These are phyloP conservation scores for Toxoplasma gondii DNA, from an alignment of 169 alveolate genomes.

Conservation along the genomic window DNA sequence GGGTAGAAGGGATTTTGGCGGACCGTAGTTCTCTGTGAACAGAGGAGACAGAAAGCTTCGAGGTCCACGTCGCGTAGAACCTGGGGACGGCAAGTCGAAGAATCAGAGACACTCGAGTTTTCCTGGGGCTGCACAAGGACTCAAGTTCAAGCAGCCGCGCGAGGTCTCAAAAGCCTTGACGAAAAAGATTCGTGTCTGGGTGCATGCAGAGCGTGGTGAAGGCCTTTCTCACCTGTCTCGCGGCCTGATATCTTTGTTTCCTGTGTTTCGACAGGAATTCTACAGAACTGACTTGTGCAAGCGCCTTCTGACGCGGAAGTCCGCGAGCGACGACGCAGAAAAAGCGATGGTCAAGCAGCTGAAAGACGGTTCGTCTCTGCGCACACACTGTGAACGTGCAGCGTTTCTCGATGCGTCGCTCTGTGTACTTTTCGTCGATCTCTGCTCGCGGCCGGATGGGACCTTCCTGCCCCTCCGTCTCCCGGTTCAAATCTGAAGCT, in stretches of 20 bases:
- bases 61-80: no score
- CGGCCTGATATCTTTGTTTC: background rate
- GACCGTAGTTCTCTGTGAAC: no score
- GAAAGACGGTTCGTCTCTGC: slow-evolving; percentile 41
- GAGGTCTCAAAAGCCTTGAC: no score
- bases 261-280: slow-evolving; percentile 33
- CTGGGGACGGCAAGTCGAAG: no score
- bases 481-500: background rate
- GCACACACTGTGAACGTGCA: background rate
- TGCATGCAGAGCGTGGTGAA: no score
- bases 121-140: no score
- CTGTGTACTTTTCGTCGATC: no score
- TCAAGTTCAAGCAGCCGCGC: no score
- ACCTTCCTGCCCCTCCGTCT: background rate
- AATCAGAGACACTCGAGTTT: no score
- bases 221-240: background rate
- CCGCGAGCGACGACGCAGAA: slow-evolving; percentile 76
- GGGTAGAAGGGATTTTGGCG: no score
- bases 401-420: background rate
- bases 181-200: no score
- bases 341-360: slow-evolving; percentile 71
- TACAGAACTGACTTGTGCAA: slow-evolving; percentile 71
- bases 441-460: background rate
- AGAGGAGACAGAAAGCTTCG: no score
- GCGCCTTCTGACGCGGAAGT: slow-evolving; percentile 66